A percentile compares a stretch with the other conserved stretches of the same genome.
Conservation (phyloP, 2,329 filamentous ascomycete genomes). For the Phaeosphaeriaceae sp. region DNA sequence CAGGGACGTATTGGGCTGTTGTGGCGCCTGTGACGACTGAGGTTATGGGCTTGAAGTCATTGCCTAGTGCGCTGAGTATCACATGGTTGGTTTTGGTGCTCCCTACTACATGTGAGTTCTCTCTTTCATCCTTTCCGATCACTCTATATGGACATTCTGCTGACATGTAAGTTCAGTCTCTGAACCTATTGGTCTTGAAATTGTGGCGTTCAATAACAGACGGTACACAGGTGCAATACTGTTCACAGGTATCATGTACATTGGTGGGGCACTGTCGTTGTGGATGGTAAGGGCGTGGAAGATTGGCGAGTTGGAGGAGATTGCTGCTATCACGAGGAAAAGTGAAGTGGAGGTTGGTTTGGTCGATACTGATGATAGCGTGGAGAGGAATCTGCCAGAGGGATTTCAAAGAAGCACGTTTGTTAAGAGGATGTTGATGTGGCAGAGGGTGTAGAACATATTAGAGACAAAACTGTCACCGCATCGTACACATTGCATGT, state of each 20-base stretch:
- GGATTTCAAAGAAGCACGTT: slow-evolving; percentile 33
- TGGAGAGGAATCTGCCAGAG: slow-evolving; percentile 1
- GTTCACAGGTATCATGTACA: slow-evolving; percentile 67
- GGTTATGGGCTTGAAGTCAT: slow-evolving; percentile 71
- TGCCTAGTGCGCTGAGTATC: slow-evolving; percentile 73
- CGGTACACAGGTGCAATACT: slow-evolving; percentile 65
- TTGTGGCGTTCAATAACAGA: slow-evolving; percentile 56
- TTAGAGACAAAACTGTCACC: too few relatives aligned
- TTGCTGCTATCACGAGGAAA: slow-evolving; percentile 42
- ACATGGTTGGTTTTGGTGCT: slow-evolving; percentile 74
- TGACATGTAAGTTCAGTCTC: slow-evolving; percentile 45
- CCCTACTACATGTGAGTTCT: slow-evolving; percentile 67
- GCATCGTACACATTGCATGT: too few relatives aligned
- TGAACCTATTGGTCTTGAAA: slow-evolving; percentile 62
- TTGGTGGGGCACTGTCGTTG: slow-evolving; percentile 61
- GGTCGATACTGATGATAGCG: slow-evolving; percentile 9
- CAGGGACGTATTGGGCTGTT: slow-evolving; percentile 70
- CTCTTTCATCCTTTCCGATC: neutral
- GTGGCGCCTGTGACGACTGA: slow-evolving; percentile 74
- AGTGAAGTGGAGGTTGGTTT: slow-evolving; percentile 29
- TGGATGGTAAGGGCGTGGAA: slow-evolving; percentile 67
- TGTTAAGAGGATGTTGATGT: slow-evolving; percentile 38
- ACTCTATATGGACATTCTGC: neutral
- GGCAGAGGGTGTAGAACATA: slow-evolving; percentile 33
- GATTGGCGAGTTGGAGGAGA: slow-evolving; percentile 59